phyloP scores from a whole-genome alignment of 805 yeast species.

The Nakazawaea populi region DNA sequence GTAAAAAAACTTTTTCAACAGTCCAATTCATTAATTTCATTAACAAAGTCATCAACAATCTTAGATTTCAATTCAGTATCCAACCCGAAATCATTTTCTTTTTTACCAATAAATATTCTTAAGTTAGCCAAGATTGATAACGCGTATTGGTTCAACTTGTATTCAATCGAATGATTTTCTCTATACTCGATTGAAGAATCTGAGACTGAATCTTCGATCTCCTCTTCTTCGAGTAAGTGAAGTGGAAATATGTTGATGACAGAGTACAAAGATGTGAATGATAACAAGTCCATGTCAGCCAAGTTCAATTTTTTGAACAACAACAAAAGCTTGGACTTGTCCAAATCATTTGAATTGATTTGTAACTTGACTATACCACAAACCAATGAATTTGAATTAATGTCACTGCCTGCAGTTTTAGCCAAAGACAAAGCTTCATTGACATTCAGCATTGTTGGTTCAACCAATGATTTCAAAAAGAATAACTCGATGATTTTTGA shows the following conservation, averaged over 20 bases:
- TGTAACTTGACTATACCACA: slow-evolving; percentile 8
- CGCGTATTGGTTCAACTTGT: slow-evolving; percentile 1
- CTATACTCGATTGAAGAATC: slow-evolving; percentile 9
- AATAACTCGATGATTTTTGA: neutral
- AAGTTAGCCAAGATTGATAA: slow-evolving; percentile 4
- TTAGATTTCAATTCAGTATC: slow-evolving; percentile 3
- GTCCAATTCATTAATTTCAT: slow-evolving; percentile 10
- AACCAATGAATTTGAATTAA: slow-evolving; percentile 6
- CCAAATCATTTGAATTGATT: neutral
- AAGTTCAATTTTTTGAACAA: slow-evolving; percentile 7
- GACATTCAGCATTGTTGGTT: slow-evolving; percentile 1
- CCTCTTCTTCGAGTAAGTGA: neutral
- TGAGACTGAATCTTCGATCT: neutral
- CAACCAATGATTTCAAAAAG: slow-evolving; percentile 4
- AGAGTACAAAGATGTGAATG: slow-evolving; percentile 8
- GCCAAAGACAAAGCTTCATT: neutral
- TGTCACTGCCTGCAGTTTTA: neutral
- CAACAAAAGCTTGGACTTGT: slow-evolving; percentile 3
- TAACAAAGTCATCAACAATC: slow-evolving; percentile 6
- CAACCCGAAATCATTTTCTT: neutral
- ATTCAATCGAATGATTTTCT: slow-evolving; percentile 8
- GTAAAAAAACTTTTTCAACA: neutral
- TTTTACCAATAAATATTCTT: slow-evolving; percentile 7
- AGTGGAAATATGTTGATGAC: slow-evolving; percentile 6
- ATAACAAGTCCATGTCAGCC: slow-evolving; percentile 3